A percentile compares a stretch with the other conserved stretches of the same genome.
Conservation (phyloP, 768 basidiomycete species). For the Amanita jacksonii region DNA sequence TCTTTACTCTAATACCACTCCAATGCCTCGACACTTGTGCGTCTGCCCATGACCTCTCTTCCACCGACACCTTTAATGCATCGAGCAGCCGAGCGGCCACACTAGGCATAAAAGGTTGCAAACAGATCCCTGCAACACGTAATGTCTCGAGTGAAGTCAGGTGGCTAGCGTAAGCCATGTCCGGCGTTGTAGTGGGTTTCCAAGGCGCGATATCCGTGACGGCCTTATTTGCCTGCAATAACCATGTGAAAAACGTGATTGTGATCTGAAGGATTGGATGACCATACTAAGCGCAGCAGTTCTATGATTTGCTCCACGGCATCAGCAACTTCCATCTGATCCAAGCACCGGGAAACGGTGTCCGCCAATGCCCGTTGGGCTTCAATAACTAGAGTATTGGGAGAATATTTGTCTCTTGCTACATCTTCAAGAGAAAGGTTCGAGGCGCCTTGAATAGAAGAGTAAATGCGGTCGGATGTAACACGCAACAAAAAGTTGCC, state of each 20-base stretch:
- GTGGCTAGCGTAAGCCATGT: constrained; percentile 33
- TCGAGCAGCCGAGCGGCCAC: constrained; percentile 48
- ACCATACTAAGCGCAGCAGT: constrained; percentile 37
- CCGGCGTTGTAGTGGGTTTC: constrained; percentile 28
- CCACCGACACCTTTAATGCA: too few relatives aligned
- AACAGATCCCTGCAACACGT: constrained; percentile 55
- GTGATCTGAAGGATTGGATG: neutral
- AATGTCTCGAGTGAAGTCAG: constrained; percentile 54
- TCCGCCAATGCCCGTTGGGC: constrained; percentile 20
- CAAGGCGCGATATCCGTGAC: constrained; percentile 62
- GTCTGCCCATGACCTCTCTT: too few relatives aligned
- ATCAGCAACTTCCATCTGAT: constrained; percentile 36
- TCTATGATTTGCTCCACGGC: constrained; percentile 44
- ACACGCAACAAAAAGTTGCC: constrained; percentile 77
- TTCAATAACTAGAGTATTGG: constrained; percentile 17
- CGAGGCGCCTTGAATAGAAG: constrained; percentile 10
- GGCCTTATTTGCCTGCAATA: constrained; percentile 54
- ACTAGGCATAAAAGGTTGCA: constrained; percentile 70
- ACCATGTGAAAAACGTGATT: neutral
- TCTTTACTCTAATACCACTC: too few relatives aligned
- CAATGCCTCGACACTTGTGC: too few relatives aligned
- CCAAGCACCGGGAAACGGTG: constrained; percentile 26
- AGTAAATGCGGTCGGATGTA: constrained; percentile 42
- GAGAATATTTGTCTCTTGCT: constrained; percentile 13
- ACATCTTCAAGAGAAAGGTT: constrained; percentile 12